Evolutionary conservation across 192 early-diverging fungal genomes (phyloP).

Genomic region (Umbelopsis isabellina): DNA sequence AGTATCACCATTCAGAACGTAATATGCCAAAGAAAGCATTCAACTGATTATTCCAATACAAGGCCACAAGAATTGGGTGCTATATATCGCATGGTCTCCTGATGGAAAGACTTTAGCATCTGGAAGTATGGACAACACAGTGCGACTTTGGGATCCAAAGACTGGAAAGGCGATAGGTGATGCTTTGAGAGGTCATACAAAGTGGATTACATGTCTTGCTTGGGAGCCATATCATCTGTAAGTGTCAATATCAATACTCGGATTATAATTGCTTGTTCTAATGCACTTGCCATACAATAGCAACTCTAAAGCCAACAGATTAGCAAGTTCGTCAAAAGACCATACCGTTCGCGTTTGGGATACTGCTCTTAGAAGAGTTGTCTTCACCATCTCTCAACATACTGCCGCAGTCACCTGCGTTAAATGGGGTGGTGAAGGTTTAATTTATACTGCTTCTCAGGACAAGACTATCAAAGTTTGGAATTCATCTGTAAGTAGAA

Average conservation of each 20-base stretch:
- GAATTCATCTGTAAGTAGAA: slow-evolving; percentile 56
- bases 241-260: slow-evolving; percentile 20
- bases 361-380: slow-evolving; percentile 68
- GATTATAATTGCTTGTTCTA: background rate
- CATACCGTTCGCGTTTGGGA: slow-evolving; percentile 95
- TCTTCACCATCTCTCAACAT: slow-evolving; percentile 85
- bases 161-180: slow-evolving; percentile 82
- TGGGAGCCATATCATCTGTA: slow-evolving; percentile 94
- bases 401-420: slow-evolving; percentile 93
- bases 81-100: slow-evolving; percentile 92
- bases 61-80: slow-evolving; percentile 93
- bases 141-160: slow-evolving; percentile 86
- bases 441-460: slow-evolving; percentile 89
- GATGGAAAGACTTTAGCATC: slow-evolving; percentile 84
- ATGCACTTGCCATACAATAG: slow-evolving; percentile 29
- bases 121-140: slow-evolving; percentile 93
- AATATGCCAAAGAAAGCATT: background rate
- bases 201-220: slow-evolving; percentile 87
- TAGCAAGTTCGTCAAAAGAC: slow-evolving; percentile 94
- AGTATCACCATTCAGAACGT: background rate
- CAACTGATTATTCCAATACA: slow-evolving; percentile 18
- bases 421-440: slow-evolving; percentile 95
- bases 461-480: slow-evolving; percentile 98
- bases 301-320: slow-evolving; percentile 74
- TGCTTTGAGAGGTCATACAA: slow-evolving; percentile 80